Percentiles rank a stretch among this genome's conserved stretches.
Evolutionary conservation across 345 rosid genomes (phyloP).

Genomic region (Arabidopsis suecica): DNA sequence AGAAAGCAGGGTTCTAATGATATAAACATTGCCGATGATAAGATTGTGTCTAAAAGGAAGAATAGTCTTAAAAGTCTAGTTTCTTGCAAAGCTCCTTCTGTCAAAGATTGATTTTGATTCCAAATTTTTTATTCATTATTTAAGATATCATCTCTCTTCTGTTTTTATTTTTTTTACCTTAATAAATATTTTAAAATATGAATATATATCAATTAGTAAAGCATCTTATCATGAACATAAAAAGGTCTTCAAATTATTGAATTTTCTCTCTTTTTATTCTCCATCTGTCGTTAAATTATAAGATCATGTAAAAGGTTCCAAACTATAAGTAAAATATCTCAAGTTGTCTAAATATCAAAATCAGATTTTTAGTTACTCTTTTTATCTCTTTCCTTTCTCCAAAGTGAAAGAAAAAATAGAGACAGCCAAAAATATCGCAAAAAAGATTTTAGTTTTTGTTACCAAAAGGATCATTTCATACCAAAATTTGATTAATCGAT

Average conservation of each 20-base stretch:
- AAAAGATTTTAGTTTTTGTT: not conserved
- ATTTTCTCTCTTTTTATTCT: constrained; percentile 4
- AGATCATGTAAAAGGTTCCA: constrained; percentile 31
- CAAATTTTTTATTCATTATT: not conserved
- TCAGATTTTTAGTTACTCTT: constrained; percentile 31
- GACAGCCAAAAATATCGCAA: not conserved
- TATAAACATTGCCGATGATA: not conserved
- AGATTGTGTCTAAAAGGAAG: constrained; percentile 5
- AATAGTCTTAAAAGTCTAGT: constrained; percentile 21
- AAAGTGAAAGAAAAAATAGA: constrained; percentile 18
- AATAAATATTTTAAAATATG: not conserved
- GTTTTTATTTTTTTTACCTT: not conserved
- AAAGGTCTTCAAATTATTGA: not conserved
- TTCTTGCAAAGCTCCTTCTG: constrained; percentile 33
- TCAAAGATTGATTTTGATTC: constrained; percentile 4
- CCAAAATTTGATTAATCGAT: not conserved
- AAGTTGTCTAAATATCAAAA: constrained; percentile 35
- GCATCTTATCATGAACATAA: constrained; percentile 13
- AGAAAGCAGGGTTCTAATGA: constrained; percentile 9
- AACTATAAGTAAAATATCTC: constrained; percentile 29
- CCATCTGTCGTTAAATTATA: constrained; percentile 38
- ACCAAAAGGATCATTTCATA: not conserved
- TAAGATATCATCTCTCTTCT: not conserved
- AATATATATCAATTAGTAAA: constrained; percentile 2
- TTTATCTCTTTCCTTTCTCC: constrained; percentile 29